Base-by-base conservation (phyloP, 2,329 filamentous ascomycete species). In the Escovopsis weberi region DNA sequence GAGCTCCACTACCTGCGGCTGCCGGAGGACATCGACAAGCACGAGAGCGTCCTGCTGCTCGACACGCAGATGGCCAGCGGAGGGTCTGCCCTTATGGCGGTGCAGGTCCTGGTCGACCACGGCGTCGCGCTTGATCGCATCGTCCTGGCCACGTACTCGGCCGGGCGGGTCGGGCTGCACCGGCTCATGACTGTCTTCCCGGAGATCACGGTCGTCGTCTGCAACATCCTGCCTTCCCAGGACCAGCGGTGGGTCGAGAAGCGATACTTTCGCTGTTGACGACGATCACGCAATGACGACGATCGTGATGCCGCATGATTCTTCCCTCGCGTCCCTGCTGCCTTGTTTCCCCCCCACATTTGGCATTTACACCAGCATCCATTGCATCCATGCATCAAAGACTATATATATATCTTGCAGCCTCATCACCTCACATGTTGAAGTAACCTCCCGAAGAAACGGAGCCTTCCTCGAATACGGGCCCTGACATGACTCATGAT, bases 11-110 rank as follows among this genome's bases (percentile, higher is more conserved):
- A 88, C 57, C 72, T 88, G 45, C 85, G 85, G 49, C 68, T 98
- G 4, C 83, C 85, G 0, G 68, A 74, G 3, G 74, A 85, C 47
- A 83, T 96, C 43, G 65, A 74, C 46, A 61, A 73, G 36, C 83
- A 94, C 55, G 80, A 85, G 50, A 82, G 82, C 40, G 86, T 98
- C 15, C 68, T 98, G 46, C 68, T 98, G 7, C 68, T 96, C 18
- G 91, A 96, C 60, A 81, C 88, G 12, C 91, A 98, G 58, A 95
- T 96, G 83, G 86, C 85, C 26, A 88, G 82, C 47, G 91, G 91
- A 37, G 89, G 88, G 33, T 75, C 78, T 12, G 77, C 76, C 1
- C 66, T 98, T 45, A 98, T 98, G 91, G 87, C 91, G 1, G 88
- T 96, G 36, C 83, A 91, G 55, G 85, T 96, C n/a, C 67, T 98